Base-by-base conservation (phyloP, 2,329 filamentous ascomycete species). In the Fusarium luffae region DNA sequence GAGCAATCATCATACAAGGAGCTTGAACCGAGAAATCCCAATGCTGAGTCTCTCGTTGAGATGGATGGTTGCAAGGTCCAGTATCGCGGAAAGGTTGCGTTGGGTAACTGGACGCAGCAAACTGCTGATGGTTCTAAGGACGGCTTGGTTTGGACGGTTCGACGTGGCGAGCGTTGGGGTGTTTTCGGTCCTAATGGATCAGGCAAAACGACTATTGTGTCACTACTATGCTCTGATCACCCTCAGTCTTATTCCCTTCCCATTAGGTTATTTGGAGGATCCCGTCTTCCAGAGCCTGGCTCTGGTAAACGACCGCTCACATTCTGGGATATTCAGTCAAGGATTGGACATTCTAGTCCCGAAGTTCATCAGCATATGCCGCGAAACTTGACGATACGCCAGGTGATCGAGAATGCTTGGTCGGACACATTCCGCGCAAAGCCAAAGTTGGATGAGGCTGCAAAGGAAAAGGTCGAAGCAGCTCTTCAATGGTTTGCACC, bases 301-400 rank as follows among this genome's bases (percentile, higher is more conserved):
- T 88, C 88, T 1, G 83, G 82, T 3, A 78, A 88, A 56, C 86
- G 87, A 0, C 94, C 93, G 0, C 89, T 98, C 34, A 97, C 93
- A 0, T 92, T 98, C 62, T 98, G 97, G 84, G 94, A 98, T 68
- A 89, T 99, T 10, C 96, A 98, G 78, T 86, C 90, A 1, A 90
- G 93, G 25, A 93, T 99, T 70, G 96, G 96, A 13, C 94, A 98
- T 78, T 96, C 94, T 0, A 97, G 93, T 66, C 96, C 96, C 0
- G 96, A 98, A 77, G 92, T 98, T 7, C 94, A 98, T 75, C 90
- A 93, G 54, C 94, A 97, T 79, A 98, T 98, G 82, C 95, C 96
- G 1, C 90, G 91, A 50, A 84, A 87, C 37, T 83, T 97, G 48
- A 91, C 90, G 0, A 82, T 97, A 12, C 88, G 93, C 3, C 86